Conservation (phyloP, 2,329 filamentous ascomycete genomes). For the Fusarium zealandicum region DNA sequence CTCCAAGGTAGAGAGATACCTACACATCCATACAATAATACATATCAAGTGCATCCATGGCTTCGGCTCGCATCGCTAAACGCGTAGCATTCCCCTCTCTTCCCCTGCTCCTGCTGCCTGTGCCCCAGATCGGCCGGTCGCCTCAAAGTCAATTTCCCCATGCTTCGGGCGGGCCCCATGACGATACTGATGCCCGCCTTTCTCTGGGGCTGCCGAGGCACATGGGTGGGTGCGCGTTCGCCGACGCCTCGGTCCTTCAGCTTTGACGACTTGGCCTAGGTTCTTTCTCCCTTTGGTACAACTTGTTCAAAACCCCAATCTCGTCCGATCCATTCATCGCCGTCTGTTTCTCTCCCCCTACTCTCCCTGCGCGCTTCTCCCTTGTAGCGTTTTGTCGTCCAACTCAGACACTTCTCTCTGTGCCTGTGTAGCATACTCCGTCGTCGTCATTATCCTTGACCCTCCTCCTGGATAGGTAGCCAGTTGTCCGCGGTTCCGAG, state of each 20-base stretch:
- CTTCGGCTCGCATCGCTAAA: conserved; percentile 36
- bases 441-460: background rate
- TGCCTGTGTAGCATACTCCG: background rate
- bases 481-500: conserved; percentile 7
- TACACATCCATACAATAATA: conserved; percentile 5
- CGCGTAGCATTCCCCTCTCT: conserved; percentile 8
- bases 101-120: background rate
- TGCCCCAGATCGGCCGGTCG: background rate
- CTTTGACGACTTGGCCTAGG: conserved; percentile 16
- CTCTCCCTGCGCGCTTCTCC: conserved; percentile 3
- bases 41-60: conserved; percentile 14
- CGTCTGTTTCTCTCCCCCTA: background rate
- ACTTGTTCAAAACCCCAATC: conserved; percentile 33
- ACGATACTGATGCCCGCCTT: conserved; percentile 13
- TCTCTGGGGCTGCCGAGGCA: conserved; percentile 43
- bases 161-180: conserved; percentile 13
- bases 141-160: conserved; percentile 7
- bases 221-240: conserved; percentile 27
- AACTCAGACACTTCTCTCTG: conserved; percentile 5
- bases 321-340: conserved; percentile 11
- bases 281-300: conserved; percentile 5
- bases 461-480: too few species aligned
- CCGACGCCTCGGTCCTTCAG: conserved; percentile 35
- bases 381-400: background rate
- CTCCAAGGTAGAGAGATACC: too few species aligned